These are phyloP conservation scores for Chrysanthemum lavandulifolium DNA, from an alignment of 129 eudicot species.

Conservation along the genomic window DNA sequence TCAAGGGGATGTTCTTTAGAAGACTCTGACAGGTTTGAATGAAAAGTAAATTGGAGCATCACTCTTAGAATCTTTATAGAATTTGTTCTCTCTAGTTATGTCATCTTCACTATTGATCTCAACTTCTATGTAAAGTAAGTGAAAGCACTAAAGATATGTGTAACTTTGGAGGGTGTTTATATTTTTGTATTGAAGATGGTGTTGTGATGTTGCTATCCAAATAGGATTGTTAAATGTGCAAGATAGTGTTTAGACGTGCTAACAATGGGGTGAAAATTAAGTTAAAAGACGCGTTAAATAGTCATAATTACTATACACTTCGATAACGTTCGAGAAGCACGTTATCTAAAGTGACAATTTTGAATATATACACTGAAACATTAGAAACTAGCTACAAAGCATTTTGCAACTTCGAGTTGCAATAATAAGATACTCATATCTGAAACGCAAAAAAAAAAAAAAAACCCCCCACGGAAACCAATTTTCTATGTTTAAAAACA, in stretches of 20 bases:
- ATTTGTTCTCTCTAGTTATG: constrained; percentile 44
- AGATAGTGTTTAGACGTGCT: no score
- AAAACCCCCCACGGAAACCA: neutral
- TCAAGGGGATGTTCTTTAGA: constrained; percentile 64
- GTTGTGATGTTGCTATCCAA: neutral
- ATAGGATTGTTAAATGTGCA: neutral
- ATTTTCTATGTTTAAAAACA: neutral
- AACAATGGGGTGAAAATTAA: no score
- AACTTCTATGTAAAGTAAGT: constrained; percentile 24
- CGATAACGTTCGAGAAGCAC: no score
- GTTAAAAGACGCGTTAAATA: no score
- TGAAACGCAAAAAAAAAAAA: no score
- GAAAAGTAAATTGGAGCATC: constrained; percentile 60
- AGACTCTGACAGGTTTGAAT: constrained; percentile 84
- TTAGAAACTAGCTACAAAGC: neutral
- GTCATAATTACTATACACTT: no score
- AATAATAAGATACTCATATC: no score
- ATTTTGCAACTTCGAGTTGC: no score
- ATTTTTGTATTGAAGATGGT: neutral
- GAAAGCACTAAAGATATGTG: neutral
- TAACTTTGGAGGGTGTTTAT: no score
- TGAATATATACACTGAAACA: neutral
- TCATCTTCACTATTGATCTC: constrained; percentile 33
- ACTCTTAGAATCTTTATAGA: constrained; percentile 64
- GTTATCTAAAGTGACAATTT: no score